phyloP scores from a whole-genome alignment of 2,329 filamentous ascomycete species.

The Colletotrichum sp. region DNA sequence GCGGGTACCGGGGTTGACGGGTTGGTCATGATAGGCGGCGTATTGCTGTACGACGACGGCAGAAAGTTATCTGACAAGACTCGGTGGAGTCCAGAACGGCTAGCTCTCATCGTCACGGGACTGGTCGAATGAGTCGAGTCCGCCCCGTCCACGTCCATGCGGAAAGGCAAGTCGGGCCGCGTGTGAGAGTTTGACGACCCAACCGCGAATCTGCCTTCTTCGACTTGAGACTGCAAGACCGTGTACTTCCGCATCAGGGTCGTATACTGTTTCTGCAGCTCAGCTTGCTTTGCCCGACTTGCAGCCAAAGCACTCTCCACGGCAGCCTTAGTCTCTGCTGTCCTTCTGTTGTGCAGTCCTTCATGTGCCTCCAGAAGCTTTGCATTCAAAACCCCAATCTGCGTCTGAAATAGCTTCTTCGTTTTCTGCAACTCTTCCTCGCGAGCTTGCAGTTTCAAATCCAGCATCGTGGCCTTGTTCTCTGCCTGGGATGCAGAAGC shows the following conservation, averaged over 20 bases:
- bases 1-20: conserved; percentile 29
- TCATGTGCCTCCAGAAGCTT: conserved; percentile 45
- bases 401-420: conserved; percentile 49
- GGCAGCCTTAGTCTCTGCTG: conserved; percentile 35
- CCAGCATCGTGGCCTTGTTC: conserved; percentile 62
- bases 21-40: conserved; percentile 44
- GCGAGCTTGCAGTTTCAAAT: conserved; percentile 59
- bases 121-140: conserved; percentile 32
- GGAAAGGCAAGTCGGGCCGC: conserved; percentile 16
- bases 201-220: conserved; percentile 18
- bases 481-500: conserved; percentile 64
- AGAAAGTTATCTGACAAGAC: conserved; percentile 48
- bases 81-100: conserved; percentile 35
- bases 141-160: conserved; percentile 24
- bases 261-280: conserved; percentile 57
- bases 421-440: conserved; percentile 51
- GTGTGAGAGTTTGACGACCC: conserved; percentile 19
- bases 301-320: conserved; percentile 53
- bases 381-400: conserved; percentile 51
- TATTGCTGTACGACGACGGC: conserved; percentile 46
- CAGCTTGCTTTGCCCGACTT: conserved; percentile 57
- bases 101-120: conserved; percentile 39
- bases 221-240: conserved; percentile 48
- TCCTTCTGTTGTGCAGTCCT: conserved; percentile 28
- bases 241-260: conserved; percentile 57